phyloP scores from a whole-genome alignment of 2,329 filamentous ascomycete genomes.

The Beauveria caledonica region DNA sequence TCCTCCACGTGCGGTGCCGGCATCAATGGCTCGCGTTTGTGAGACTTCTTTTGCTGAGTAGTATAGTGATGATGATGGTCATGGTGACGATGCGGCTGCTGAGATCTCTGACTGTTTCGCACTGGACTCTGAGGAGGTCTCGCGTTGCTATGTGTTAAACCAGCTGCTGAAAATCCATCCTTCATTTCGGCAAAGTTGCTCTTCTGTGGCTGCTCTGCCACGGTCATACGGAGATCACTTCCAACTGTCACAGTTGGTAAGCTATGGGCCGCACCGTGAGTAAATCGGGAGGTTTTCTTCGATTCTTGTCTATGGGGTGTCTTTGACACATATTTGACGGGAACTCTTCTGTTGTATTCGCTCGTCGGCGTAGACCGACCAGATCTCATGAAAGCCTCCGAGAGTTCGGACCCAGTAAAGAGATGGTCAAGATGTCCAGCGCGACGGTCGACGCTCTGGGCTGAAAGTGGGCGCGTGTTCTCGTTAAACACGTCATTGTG shows the following conservation, averaged over 20 bases:
- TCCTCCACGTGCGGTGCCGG: neutral
- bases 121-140: neutral
- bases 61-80: neutral
- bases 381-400: slow-evolving; percentile 32
- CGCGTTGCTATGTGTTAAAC: neutral
- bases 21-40: neutral
- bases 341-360: slow-evolving; percentile 19
- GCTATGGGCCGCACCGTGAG: slow-evolving; percentile 8
- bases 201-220: neutral
- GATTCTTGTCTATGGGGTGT: neutral
- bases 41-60: neutral
- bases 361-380: slow-evolving; percentile 29
- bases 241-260: slow-evolving; percentile 16
- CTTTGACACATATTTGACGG: slow-evolving; percentile 10
- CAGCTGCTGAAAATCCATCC: slow-evolving; percentile 9
- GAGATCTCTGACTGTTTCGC: slow-evolving; percentile 4
- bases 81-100: neutral
- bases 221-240: slow-evolving; percentile 13
- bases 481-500: neutral
- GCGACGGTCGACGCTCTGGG: neutral
- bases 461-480: slow-evolving; percentile 1
- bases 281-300: neutral
- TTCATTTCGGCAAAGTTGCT: slow-evolving; percentile 1
- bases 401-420: slow-evolving; percentile 32
- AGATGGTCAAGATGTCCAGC: slow-evolving; percentile 12